Base-by-base conservation (phyloP, 202 grass and related monocot species). In the Hordeum pubiflorum region DNA sequence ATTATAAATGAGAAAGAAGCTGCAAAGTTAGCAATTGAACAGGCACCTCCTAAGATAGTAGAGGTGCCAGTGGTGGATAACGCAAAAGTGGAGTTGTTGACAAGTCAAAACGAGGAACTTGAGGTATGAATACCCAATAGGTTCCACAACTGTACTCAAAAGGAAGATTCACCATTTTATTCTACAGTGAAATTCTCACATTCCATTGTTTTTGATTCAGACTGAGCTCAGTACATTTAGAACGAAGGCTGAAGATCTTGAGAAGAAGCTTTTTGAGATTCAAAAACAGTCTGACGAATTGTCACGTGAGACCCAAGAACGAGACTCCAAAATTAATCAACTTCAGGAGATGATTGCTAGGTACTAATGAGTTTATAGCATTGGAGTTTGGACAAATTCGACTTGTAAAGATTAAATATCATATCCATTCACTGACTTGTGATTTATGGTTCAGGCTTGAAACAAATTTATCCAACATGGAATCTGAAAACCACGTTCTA, bases 401-500 rank as follows among this genome's bases (percentile, higher is more conserved):
- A 69, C 73, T 69, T 58, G 6, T 80, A 39, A 10, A 33, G 8
- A 39, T 63, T 69, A 40, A 6, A 75, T 48, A 74, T 33, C 18
- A 15, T 77, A 29, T 69, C 1, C 33, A 70, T 10, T 58, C 57
- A 69, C 36, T 24, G 26, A 60, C n/a, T 66, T 63, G 20, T 85
- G 75, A 38, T 85, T 59, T 69, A 73, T 89, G 69, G 10, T 88
- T 57, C 86, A 97, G 91, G 76, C 84, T 91, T 79, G 89, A 97
- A 76, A 89, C 74, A 85, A 92, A 82, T 75, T 88, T 97, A 79
- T 91, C 86, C 17, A 89, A 62, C 77, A 60, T 94, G 82, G 89
- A 97, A 82, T 97, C 86, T 41, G 94, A 97, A 89, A 92, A 92
- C 64, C 83, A 94, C n/a, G 79, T 97, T 62, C 83, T 94, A 81